Percentiles rank a stretch among this genome's conserved stretches.
Evolutionary conservation across 148 eudicot genomes (phyloP).

Genomic region (Chenopodium berlandieri): DNA sequence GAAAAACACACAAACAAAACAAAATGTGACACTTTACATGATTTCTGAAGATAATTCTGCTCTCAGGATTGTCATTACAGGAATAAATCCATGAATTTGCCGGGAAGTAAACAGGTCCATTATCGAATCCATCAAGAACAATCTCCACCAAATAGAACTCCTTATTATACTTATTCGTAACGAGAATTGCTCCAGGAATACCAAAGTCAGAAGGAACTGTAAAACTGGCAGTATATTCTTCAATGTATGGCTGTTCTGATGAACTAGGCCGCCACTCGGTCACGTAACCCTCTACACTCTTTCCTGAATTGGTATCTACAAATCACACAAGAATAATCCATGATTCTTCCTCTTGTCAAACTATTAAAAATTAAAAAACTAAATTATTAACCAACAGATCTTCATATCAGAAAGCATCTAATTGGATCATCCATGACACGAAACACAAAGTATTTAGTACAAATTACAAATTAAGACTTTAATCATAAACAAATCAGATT

Average conservation of each 20-base stretch:
- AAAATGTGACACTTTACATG: slow-evolving; percentile 37
- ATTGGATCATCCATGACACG: too few relatives aligned
- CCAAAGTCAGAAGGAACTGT: slow-evolving; percentile 71
- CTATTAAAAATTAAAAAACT: too few relatives aligned
- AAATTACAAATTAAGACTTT: too few relatives aligned
- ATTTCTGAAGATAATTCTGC: slow-evolving; percentile 83
- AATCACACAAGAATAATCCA: not conserved
- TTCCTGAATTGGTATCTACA: slow-evolving; percentile 73
- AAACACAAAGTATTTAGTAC: too few relatives aligned
- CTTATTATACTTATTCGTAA: slow-evolving; percentile 65
- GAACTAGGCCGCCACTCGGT: slow-evolving; percentile 58
- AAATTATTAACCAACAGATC: too few relatives aligned
- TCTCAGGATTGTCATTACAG: slow-evolving; percentile 62
- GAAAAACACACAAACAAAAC: not conserved
- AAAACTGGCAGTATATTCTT: slow-evolving; percentile 62
- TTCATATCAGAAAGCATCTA: too few relatives aligned
- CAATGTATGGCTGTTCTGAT: slow-evolving; percentile 39
- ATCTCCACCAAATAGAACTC: slow-evolving; percentile 77
- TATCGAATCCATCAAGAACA: slow-evolving; percentile 56
- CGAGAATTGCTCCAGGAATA: slow-evolving; percentile 70
- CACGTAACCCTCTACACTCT: slow-evolving; percentile 59
- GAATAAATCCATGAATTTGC: slow-evolving; percentile 92
- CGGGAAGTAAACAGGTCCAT: slow-evolving; percentile 59
- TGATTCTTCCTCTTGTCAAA: not conserved
- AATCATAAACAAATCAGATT: too few relatives aligned